Evolutionary conservation across 2,329 filamentous ascomycete species (phyloP), one percentile per base, ranked within the genome.

Genomic region (Balansia obtecta): DNA sequence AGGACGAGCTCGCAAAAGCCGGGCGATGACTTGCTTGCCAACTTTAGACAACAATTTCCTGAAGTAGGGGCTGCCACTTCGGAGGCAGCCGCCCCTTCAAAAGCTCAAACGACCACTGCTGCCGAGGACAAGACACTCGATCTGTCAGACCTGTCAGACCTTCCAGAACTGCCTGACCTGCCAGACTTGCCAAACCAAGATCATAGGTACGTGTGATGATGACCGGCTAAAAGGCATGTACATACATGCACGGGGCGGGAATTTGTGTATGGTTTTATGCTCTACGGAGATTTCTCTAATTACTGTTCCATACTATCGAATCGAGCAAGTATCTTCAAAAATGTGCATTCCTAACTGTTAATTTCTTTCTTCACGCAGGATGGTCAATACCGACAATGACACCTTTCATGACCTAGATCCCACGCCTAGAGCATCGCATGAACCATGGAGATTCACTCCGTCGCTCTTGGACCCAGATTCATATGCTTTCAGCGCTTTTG

Each of bases 361-460:
- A 16, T 47, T 22, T 38, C 12, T 12, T 15, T 22, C 4, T 20
- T 8, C 10, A n/a, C 34, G 48, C 43, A 64, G 61, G 45, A 51
- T 50, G 34, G 57, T 57, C 40, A 54, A 52, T 45, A 51, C 63
- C 30, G 55, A 54, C 39, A 57, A 60, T 52, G 61, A 64, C 52
- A 57, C 57, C 38, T 80, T 79, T 59, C 68, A 71, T 64, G 86
- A 93, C 67, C 80, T 86, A 61, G 88, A 95, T 61, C 85, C 86
- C 18, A 95, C 88, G 3, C 88, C 88, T 5, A 80, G 86, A 63
- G 85, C 83, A 16, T 79, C 85, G 41, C 82, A 85, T 60, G 89
- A 96, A 58, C 82, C 79, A 58, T 93, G 90, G 83, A 80, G 86
- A 57, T 89, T 95, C 61, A 95, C 90, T 2, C 88, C 90, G 4